Evolutionary conservation across 2,329 filamentous ascomycete genomes (phyloP).

Genomic region (Penicillium frequentans): DNA sequence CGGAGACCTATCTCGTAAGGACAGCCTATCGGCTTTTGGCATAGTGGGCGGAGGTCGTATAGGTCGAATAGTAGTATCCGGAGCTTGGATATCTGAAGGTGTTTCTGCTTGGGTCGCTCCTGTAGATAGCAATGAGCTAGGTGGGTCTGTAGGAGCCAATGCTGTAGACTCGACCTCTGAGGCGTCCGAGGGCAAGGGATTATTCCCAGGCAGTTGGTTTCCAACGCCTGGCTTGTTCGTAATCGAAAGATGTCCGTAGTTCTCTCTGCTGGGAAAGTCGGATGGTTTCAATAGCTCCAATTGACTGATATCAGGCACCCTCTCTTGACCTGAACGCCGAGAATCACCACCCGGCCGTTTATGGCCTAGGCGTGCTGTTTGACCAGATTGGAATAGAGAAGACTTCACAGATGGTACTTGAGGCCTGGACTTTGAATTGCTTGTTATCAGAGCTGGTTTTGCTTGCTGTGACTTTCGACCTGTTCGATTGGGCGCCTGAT

Average conservation of each 20-base stretch:
- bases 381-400: not conserved
- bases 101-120: not conserved
- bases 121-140: not conserved
- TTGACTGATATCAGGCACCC: conserved; percentile 35
- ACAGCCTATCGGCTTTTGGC: not conserved
- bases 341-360: not conserved
- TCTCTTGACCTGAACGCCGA: conserved; percentile 24
- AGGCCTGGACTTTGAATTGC: not conserved
- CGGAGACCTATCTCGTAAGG: not conserved
- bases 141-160: not conserved
- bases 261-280: conserved; percentile 26
- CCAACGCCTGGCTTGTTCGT: not conserved
- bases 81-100: not conserved
- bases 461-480: not conserved
- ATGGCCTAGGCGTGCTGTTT: not conserved
- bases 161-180: not conserved
- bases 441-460: not conserved
- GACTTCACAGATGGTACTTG: not conserved
- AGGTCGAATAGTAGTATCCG: not conserved
- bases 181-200: not conserved
- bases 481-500: not conserved
- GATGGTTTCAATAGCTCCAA: conserved; percentile 38
- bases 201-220: not conserved
- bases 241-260: not conserved
- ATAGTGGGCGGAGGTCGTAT: not conserved